A percentile compares a stretch with the other conserved stretches of the same genome.
phyloP scores from a whole-genome alignment of 2,329 filamentous ascomycete species.

The Tolypocladium amazonense region DNA sequence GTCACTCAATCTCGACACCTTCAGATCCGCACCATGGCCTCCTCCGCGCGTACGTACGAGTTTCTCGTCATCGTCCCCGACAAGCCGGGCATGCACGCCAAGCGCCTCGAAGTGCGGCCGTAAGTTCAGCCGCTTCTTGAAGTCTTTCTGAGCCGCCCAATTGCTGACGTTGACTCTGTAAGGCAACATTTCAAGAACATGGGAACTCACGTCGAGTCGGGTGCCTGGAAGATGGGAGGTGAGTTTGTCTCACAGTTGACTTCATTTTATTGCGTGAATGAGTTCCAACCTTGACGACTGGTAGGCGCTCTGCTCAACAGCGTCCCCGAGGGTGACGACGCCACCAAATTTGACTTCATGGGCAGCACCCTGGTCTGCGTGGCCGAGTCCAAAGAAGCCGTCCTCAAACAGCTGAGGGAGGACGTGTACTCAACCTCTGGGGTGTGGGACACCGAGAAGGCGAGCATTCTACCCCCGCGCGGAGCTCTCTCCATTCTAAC shows the following conservation, averaged over 20 bases:
- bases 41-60: conserved; percentile 36
- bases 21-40: conserved; percentile 16
- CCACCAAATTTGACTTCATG: conserved; percentile 54
- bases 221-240: conserved; percentile 56
- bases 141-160: neutral
- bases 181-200: conserved; percentile 46
- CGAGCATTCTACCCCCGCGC: conserved; percentile 14
- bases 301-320: conserved; percentile 59
- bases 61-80: conserved; percentile 63
- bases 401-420: conserved; percentile 52
- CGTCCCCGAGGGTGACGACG: conserved; percentile 50
- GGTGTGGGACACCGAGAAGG: conserved; percentile 73
- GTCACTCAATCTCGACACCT: conserved; percentile 1
- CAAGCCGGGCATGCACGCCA: conserved; percentile 46
- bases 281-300: neutral
- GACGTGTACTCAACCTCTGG: conserved; percentile 63
- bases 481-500: neutral
- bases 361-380: conserved; percentile 61
- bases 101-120: conserved; percentile 51
- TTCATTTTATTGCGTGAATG: neutral
- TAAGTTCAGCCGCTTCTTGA: conserved; percentile 22
- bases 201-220: conserved; percentile 38
- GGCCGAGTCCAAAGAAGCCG: conserved; percentile 59
- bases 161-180: neutral
- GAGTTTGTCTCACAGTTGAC: conserved; percentile 11